A percentile compares a stretch with the other conserved stretches of the same genome.
Evolutionary conservation across 83 land plant genomes (phyloP).

Genomic region (Thuja plicata): DNA sequence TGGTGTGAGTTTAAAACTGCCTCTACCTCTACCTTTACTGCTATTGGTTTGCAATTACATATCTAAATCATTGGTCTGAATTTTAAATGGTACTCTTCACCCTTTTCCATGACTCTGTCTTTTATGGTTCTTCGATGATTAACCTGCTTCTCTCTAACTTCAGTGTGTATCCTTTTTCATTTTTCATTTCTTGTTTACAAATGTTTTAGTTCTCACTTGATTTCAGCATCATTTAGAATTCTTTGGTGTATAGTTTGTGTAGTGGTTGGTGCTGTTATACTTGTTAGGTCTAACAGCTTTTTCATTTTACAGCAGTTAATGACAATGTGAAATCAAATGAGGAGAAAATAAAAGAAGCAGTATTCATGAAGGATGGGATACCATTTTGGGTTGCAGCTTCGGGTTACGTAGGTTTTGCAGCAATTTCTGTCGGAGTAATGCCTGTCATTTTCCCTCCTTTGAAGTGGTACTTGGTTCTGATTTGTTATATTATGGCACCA

Average conservation of each 20-base stretch:
- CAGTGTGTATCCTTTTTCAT: neutral
- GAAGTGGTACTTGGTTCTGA: constrained; percentile 68
- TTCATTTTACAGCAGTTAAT: constrained; percentile 23
- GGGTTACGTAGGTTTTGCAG: constrained; percentile 67
- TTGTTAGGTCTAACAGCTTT: neutral
- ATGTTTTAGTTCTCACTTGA: neutral
- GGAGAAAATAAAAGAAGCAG: constrained; percentile 31
- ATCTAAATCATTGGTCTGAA: neutral
- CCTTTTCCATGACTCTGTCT: neutral
- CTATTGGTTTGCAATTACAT: neutral
- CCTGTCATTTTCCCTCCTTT: constrained; percentile 71
- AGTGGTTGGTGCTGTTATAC: neutral
- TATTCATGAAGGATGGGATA: constrained; percentile 58
- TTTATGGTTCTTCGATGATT: neutral
- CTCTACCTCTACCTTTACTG: neutral
- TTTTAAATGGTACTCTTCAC: neutral
- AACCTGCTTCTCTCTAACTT: neutral
- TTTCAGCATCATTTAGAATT: constrained; percentile 3
- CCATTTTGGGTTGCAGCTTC: constrained; percentile 66
- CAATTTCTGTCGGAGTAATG: constrained; percentile 60
- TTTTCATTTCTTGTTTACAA: neutral
- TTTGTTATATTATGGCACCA: constrained; percentile 61
- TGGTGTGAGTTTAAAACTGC: neutral
- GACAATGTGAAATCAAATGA: constrained; percentile 23
- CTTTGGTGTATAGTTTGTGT: neutral